Evolutionary conservation across 768 basidiomycete genomes (phyloP), one percentile per base, ranked within the genome.

Genomic region (Lactarius pseudohatsudake): DNA sequence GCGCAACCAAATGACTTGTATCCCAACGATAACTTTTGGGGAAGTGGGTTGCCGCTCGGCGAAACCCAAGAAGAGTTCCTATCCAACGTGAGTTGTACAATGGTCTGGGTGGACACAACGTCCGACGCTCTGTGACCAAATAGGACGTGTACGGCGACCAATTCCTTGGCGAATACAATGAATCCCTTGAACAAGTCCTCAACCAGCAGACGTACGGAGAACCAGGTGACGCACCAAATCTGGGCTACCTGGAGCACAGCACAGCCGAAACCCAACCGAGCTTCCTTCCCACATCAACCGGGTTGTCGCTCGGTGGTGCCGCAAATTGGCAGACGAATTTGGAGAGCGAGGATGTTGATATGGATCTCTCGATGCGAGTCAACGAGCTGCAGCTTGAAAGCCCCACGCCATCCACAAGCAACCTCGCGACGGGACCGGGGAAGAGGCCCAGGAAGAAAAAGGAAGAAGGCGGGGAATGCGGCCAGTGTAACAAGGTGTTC

Each of bases 381-480:
- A 18, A 16, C 8, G 54, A 64, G 15, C 41, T 20, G 10, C 66
- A 45, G 28, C 9, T n/a, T 20, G 57, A 62, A 53, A 58, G 2
- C 56, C 38, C 30, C 15, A 11, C 26, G 2, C 22, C 57, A 47
- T 15, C 58, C 26, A 28, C 16, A 6, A 16, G 56, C 30, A 36
- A 30, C 15, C 4, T 8, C 26, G 47, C n/a, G 1, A 28, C 26
- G 16, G 47, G 20, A 53, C 40, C n/a, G 26, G 26, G 6, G 22
- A 38, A 30, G 53, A 63, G 26, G 36, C 0, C 20, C 7, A 60
- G 54, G 36, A 38, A 38, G 20, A 64, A 45, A 36, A 67, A 38
- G 53, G 66, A 67, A 34, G 66, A 67, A 38, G 22, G 58, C 5
- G 66, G 66, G 1, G 20, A 13, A 5, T 67, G 66, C 41, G 34